phyloP scores from a whole-genome alignment of 495 filamentous ascomycete genomes.

The Penicillium robsamsonii region DNA sequence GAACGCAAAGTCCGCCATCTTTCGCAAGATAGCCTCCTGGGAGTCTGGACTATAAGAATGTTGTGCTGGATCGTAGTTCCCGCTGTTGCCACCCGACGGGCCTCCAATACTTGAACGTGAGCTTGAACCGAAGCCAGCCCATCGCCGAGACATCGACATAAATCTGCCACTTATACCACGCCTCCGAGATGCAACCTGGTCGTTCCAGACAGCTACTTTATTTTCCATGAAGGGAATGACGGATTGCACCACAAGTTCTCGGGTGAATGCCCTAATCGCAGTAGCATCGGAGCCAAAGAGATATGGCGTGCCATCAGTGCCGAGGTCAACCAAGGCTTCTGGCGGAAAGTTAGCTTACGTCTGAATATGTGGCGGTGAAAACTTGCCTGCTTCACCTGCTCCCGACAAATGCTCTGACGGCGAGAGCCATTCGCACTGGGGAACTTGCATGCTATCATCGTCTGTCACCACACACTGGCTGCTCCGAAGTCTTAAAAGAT shows the following conservation, averaged over 20 bases:
- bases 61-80: constrained; percentile 73
- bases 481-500: constrained; percentile 80
- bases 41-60: constrained; percentile 82
- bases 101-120: constrained; percentile 43
- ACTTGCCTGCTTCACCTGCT: constrained; percentile 60
- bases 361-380: not conserved
- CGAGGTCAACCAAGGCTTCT: constrained; percentile 58
- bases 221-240: constrained; percentile 95
- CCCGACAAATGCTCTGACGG: constrained; percentile 79
- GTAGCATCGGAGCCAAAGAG: constrained; percentile 90
- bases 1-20: constrained; percentile 90
- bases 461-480: constrained; percentile 84
- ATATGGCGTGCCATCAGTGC: constrained; percentile 64
- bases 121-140: constrained; percentile 72
- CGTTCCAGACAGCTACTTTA: constrained; percentile 86
- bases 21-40: constrained; percentile 87
- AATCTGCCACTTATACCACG: constrained; percentile 86
- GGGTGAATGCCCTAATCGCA: constrained; percentile 80
- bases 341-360: constrained; percentile 20
- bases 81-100: constrained; percentile 42
- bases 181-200: constrained; percentile 88
- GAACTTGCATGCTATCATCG: constrained; percentile 82
- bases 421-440: constrained; percentile 82
- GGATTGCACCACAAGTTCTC: constrained; percentile 90
- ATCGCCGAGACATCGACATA: constrained; percentile 86